Evolutionary conservation across 116 monocot species (phyloP), one percentile per base, ranked within the genome.

Genomic region (Cymodocea nodosa): DNA sequence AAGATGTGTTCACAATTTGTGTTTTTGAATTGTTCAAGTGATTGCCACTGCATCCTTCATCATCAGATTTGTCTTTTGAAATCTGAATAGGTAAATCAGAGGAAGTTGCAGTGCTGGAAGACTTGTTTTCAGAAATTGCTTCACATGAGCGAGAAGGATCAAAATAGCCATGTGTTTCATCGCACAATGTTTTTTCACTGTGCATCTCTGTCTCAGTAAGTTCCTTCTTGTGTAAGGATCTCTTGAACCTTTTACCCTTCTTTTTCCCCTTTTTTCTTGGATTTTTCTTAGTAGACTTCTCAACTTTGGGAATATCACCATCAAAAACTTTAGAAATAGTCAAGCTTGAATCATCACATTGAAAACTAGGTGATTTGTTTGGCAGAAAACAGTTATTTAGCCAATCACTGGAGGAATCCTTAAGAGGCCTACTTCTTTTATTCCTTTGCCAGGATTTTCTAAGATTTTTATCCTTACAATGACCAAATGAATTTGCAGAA

Each of bases 201-300:
- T 67, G 67, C 23, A 50, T 68, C 74, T 74, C 64, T 51, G 23
- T 35, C 56, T 58, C 69, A 60, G 34, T 24, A 36, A 65, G 71
- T 54, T 25, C 63, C 55, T 71, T 79, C 59, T 67, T 77, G 65
- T n/a, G 35, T 22, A 52, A 54, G n/a, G 69, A 70, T 69, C 30
- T 64, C 73, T 78, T 90, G 66, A 65, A 68, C 13, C 79, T 76
- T 65, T 81, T 90, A 48, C 86, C 73, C 57, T 86, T 86, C 83
- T 81, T 90, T 68, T 86, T 86, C 7, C 78, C 75, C 65, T 81
- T 90, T 71, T 81, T 85, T 73, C 78, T 90, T 58, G 77, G 58
- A 71, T 63, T 67, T 68, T 36, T 79, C 71, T 79, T 83, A 17
- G 51, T 39, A 68, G 65, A 62, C 35, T 73, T 73, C 9, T 71